Evolutionary conservation across 495 filamentous ascomycete genomes (phyloP), one percentile per base, ranked within the genome.

Genomic region (Astrocystis sublimbata): DNA sequence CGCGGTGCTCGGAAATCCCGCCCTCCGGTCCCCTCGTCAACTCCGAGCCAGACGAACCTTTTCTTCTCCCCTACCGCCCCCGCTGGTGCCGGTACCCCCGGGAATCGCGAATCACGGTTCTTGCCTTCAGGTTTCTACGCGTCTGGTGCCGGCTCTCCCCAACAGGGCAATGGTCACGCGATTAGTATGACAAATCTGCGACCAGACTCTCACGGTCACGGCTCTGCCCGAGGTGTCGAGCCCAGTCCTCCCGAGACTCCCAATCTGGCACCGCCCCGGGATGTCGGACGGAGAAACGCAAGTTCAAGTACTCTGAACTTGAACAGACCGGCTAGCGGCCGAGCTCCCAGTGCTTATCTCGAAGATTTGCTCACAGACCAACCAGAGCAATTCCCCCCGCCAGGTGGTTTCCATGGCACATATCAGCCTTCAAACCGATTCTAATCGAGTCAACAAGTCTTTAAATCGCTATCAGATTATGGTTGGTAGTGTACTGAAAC

Each of bases 11-110:
- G 76, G 45, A 74, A 71, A 63, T 73, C 78, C 61, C 74, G 76
- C 41, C 71, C 73, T 35, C 70, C 77, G 23, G 76, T 76, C 33
- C 72, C 75, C 45, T 76, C 85, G 45, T 64, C 75, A 30, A 77
- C 79, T 49, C 69, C 77, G 65, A 79, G 82, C 75, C 67, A 81
- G 71, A 68, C 80, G 55, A 88, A 84, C 40, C 83, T 98, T 4
- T 98, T 98, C 83, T 98, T 96, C 76, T 96, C 92, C 1, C 94
- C 94, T 0, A 98, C 94, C 1, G 93, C 93, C 74, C 60, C 75
- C 2, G 69, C 73, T 9, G 73, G 69, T 23, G 70, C 81, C n/a
- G 73, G 75, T 13, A 70, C 70, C 53, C 63, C 71, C 38, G 67
- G 69, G 58, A 84, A 92, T 78, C 80, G 83, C 79, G 75, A 81